phyloP scores from a whole-genome alignment of 2,329 filamentous ascomycete genomes.

The Phyllosticta capitalensis region DNA sequence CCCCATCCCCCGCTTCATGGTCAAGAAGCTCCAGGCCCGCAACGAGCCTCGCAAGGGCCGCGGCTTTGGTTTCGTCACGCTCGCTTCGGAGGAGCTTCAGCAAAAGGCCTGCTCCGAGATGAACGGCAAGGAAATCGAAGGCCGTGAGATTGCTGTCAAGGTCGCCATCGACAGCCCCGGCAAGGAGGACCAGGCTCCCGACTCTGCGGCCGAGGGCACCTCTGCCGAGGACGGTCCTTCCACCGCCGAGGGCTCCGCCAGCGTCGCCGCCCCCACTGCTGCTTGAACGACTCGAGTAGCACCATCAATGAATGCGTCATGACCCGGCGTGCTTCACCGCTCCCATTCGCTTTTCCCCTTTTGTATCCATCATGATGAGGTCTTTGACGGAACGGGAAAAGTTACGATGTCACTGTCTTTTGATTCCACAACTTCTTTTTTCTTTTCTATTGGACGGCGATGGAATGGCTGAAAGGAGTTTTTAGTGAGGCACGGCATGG shows the following conservation, averaged over 20 bases:
- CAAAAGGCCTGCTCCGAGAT: constrained; percentile 96
- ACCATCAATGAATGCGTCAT: background rate
- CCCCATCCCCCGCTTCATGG: constrained; percentile 98
- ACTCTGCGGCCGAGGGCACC: constrained; percentile 34
- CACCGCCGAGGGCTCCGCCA: constrained; percentile 12
- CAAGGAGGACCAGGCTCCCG: constrained; percentile 78
- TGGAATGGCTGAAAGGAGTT: constrained; percentile 2
- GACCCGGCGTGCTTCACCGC: constrained; percentile 4
- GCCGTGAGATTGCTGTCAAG: constrained; percentile 98
- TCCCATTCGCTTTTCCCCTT: background rate
- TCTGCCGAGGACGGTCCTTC: constrained; percentile 19
- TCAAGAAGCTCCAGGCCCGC: constrained; percentile 98
- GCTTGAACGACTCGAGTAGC: constrained; percentile 3
- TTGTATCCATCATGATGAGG: constrained; percentile 11
- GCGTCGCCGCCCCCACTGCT: constrained; percentile 10
- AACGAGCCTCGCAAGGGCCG: constrained; percentile 98
- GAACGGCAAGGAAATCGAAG: constrained; percentile 99
- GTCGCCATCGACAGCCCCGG: constrained; percentile 98
- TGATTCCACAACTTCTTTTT: constrained; percentile 4
- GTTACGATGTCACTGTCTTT: constrained; percentile 9
- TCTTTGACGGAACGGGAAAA: constrained; percentile 10
- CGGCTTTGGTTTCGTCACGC: constrained; percentile 96
- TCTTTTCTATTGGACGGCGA: background rate
- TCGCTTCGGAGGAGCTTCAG: constrained; percentile 90
- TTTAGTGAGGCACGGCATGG: constrained; percentile 9